phyloP scores from a whole-genome alignment of 163 green algal species.

The Chloromonas sp. region DNA sequence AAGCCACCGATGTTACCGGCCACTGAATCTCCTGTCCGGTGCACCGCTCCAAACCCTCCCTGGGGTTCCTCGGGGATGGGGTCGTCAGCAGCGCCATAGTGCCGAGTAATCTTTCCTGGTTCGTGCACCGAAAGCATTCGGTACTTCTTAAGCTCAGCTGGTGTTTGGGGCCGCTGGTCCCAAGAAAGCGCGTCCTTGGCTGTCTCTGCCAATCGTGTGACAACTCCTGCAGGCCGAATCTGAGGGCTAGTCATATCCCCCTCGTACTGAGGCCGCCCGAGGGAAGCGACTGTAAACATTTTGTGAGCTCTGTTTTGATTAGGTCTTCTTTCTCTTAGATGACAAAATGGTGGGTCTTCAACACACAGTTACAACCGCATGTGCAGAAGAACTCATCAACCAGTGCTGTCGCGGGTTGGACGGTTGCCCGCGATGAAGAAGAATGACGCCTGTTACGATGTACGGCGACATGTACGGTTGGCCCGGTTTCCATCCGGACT shows the following conservation, averaged over 20 bases:
- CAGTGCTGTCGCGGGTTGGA: too few relatives aligned
- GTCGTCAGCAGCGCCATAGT: conserved; percentile 53
- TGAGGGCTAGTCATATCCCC: conserved; percentile 20
- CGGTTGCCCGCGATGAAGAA: too few relatives aligned
- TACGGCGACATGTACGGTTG: too few relatives aligned
- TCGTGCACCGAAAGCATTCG: conserved; percentile 53
- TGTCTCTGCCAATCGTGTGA: conserved; percentile 18
- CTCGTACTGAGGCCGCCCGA: conserved; percentile 13
- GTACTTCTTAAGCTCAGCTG: conserved; percentile 53
- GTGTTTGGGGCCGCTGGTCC: conserved; percentile 39
- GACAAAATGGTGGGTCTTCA: too few relatives aligned
- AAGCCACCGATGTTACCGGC: conserved; percentile 42
- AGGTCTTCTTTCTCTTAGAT: too few relatives aligned
- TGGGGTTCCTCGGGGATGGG: conserved; percentile 22
- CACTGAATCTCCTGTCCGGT: conserved; percentile 31
- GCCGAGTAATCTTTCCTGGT: conserved; percentile 51
- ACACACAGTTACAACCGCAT: too few relatives aligned
- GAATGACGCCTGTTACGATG: too few relatives aligned
- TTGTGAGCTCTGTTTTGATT: neutral
- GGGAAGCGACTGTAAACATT: conserved; percentile 13
- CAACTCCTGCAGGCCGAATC: conserved; percentile 28
- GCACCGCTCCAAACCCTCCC: conserved; percentile 31
- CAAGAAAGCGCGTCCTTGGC: conserved; percentile 45
- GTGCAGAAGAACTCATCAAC: too few relatives aligned
- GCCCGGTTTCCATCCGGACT: too few relatives aligned